Evolutionary conservation across 1,284 basidiomycete genomes (phyloP), one percentile per base, ranked within the genome.

Genomic region (Pseudozyma sp.): DNA sequence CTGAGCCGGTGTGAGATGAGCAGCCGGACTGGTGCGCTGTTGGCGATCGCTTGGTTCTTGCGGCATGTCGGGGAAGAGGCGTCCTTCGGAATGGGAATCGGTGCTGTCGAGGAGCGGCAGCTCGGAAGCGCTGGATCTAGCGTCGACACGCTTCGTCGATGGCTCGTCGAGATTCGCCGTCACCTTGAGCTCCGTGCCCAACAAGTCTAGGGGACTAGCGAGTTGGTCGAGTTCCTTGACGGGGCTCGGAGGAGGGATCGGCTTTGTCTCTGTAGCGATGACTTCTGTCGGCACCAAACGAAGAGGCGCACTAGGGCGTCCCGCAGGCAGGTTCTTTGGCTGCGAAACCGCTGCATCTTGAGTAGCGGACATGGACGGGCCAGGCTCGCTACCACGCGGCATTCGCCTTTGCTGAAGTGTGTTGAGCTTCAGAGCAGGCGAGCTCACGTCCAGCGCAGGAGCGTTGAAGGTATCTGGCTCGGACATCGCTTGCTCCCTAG

Each of bases 141-240:
- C 13, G 4, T 46, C 13, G 8, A 16, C 8, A 24, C n/a, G 29
- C 19, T 29, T 30, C 33, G 40, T 30, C 43, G 35, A 19, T 10
- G 50, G 54, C 56, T 54, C 39, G 34, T 45, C 24, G 43, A 57
- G 43, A 4, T 55, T 40, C 8, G 55, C 69, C 16, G 54, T 66
- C 48, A 63, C 60, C 59, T 68, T 59, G 46, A 78, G 61, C 67
- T 78, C 76, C 50, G 75, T 64, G 59, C 71, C 75, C 49, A 80
- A 51, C 57, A 65, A 45, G 42, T 80, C 78, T 30, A 80, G 69
- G 33, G 78, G 76, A 49, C 72, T 75, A 46, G 65, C 68, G 52
- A 66, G 54, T 17, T 48, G 44, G 9, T 61, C 53, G 58, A 56
- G 50, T 55, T 69, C 45, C 39, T 66, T 69, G 66, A 78, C 64